Base-by-base conservation (phyloP, 78 protist genomes). In the Dictyostelium firmibasis region DNA sequence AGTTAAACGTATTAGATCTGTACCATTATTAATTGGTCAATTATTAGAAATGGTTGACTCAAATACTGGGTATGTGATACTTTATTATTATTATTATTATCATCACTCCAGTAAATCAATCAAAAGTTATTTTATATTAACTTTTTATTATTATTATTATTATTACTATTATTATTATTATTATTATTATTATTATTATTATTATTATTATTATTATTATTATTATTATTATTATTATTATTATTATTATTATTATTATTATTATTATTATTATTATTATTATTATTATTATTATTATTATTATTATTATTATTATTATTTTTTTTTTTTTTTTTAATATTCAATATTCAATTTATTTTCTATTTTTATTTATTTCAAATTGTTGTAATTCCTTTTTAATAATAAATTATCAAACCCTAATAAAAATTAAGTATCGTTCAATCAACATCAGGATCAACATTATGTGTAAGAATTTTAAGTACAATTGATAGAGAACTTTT, bases 21-120 rank as follows among this genome's bases (percentile, higher is more conserved):
- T 99, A 29, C 99, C 99, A 25, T 99, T 99, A 8, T 91, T 99
- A 25, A 98, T 99, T 60, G 99, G 99, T 1, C 99, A 99, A 94
- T 99, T 99, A 44, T 64, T 98, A n/a, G 99, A 99, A 93, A 98
- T 99, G 97, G 98, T 99, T 44, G 99, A 99, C 93, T 41, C 92
- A 64, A 67, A 98, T 83, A 95, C 85, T 47, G 97, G 93, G 93
- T 87, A 87, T 4, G 50, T 70, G 4, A 35, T 41, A 23, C n/a
- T 7, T 18, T 0, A 50, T 50, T 1, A 50, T 50, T 14, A 50
- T 9, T 50, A 14, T 10, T 50, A 9, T 81, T 27, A 16, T 38
- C 23, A 11, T 38, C 6, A 75, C 25, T 36, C n/a, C n/a, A n/a
- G n/a, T n/a, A n/a, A n/a, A n/a, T n/a, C n/a, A n/a, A n/a, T n/a